Conservation (phyloP, 208 protist species). For the Lotmaria passim region DNA sequence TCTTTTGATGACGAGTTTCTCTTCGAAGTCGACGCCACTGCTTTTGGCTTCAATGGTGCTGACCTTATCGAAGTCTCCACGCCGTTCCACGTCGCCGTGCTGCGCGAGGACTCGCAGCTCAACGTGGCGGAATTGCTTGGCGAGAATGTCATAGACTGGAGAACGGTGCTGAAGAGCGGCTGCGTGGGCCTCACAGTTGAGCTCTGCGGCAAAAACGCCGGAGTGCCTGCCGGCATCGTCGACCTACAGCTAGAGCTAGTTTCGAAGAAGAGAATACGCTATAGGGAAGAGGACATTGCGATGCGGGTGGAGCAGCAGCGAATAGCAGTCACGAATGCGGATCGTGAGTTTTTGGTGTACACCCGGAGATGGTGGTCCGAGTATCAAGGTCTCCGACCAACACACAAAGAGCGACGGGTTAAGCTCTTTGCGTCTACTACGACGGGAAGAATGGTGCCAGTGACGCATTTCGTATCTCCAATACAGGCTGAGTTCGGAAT, state of each 20-base stretch:
- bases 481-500: slow-evolving; percentile 75
- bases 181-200: slow-evolving; percentile 90
- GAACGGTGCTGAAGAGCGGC: slow-evolving; percentile 87
- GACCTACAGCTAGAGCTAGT: slow-evolving; percentile 92
- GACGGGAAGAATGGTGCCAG: slow-evolving; percentile 83
- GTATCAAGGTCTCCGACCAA: slow-evolving; percentile 67
- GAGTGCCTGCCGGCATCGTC: slow-evolving; percentile 90
- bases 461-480: slow-evolving; percentile 88
- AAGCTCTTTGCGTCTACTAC: slow-evolving; percentile 88
- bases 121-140: slow-evolving; percentile 77
- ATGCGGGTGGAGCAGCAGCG: slow-evolving; percentile 79
- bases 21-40: slow-evolving; percentile 78
- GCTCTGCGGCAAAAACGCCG: slow-evolving; percentile 84
- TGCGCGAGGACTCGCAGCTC: slow-evolving; percentile 64
- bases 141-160: slow-evolving; percentile 92
- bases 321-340: slow-evolving; percentile 81
- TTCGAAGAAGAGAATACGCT: slow-evolving; percentile 51
- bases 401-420: slow-evolving; percentile 79
- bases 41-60: slow-evolving; percentile 58
- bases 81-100: slow-evolving; percentile 87
- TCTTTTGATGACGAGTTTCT: slow-evolving; percentile 91
- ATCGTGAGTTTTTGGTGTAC: slow-evolving; percentile 94
- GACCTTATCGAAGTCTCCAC: slow-evolving; percentile 84
- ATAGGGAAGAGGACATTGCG: slow-evolving; percentile 83
- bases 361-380: slow-evolving; percentile 92